Evolutionary conservation across 225 moss, liverwort and hornwort species (phyloP).

Genomic region (Pseudoscleropodium purum): DNA sequence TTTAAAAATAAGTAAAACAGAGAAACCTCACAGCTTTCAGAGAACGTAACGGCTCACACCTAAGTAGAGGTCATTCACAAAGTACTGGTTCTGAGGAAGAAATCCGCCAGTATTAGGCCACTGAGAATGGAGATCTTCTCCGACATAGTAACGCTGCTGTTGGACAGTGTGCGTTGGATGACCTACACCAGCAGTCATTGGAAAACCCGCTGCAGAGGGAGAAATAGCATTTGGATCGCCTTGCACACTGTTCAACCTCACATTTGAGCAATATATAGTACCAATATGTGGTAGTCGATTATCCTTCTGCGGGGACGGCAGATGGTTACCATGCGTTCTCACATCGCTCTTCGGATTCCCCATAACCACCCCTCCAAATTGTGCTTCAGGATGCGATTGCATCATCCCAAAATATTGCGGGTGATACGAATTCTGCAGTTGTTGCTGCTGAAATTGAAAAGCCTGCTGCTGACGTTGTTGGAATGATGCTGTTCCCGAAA

Average conservation of each 20-base stretch:
- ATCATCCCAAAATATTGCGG: constrained; percentile 19
- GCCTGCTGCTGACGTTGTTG: constrained; percentile 39
- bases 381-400: constrained; percentile 19
- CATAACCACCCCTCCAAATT: constrained; percentile 14
- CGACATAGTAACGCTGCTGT: constrained; percentile 15
- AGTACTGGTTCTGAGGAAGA: constrained; percentile 13
- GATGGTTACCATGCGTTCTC: constrained; percentile 14
- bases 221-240: constrained; percentile 4
- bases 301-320: constrained; percentile 37
- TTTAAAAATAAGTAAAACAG: not conserved
- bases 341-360: constrained; percentile 20
- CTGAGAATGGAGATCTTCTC: constrained; percentile 21
- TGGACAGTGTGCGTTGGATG: constrained; percentile 14
- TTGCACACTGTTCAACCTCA: not conserved
- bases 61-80: constrained; percentile 11
- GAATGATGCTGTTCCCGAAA: constrained; percentile 33
- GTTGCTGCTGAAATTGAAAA: constrained; percentile 35
- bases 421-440: constrained; percentile 13
- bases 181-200: constrained; percentile 36
- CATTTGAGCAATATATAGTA: constrained; percentile 7
- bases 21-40: not conserved
- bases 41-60: not conserved
- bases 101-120: constrained; percentile 12
- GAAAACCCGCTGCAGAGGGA: constrained; percentile 28
- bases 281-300: constrained; percentile 7